A percentile compares a stretch with the other conserved stretches of the same genome.
Conservation (phyloP, 805 yeast genomes). For the Clavispora phyllophila region DNA sequence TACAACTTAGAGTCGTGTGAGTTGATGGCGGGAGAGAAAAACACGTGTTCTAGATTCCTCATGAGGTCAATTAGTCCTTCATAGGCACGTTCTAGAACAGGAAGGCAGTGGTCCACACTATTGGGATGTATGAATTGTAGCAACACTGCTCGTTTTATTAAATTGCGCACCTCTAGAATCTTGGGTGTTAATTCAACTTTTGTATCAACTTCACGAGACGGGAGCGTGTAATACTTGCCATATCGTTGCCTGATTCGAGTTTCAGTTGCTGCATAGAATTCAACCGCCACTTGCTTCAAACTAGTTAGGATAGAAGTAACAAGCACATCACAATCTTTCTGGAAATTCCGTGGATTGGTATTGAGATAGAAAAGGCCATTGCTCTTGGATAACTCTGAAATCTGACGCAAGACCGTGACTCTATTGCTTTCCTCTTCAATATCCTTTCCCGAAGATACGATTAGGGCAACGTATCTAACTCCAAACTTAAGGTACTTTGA, state of each 20-base stretch:
- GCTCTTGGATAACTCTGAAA: constrained; percentile 26
- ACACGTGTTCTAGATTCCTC: constrained; percentile 10
- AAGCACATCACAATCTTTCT: constrained; percentile 27
- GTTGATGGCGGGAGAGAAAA: constrained; percentile 9
- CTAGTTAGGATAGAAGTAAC: constrained; percentile 27
- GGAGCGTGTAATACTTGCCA: constrained; percentile 34
- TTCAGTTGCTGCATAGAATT: constrained; percentile 32
- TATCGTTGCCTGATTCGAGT: constrained; percentile 27
- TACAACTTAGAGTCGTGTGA: constrained; percentile 28
- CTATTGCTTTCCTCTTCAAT: constrained; percentile 16
- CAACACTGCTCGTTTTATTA: constrained; percentile 32
- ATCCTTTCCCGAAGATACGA: constrained; percentile 16
- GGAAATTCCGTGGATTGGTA: constrained; percentile 8
- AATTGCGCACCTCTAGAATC: constrained; percentile 34
- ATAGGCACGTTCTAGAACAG: constrained; percentile 30
- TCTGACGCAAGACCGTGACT: constrained; percentile 20
- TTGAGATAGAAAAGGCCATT: constrained; percentile 27
- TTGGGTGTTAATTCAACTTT: constrained; percentile 29
- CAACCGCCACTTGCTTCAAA: constrained; percentile 24
- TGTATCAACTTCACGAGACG: constrained; percentile 23
- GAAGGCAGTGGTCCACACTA: constrained; percentile 26
- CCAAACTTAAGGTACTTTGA: constrained; percentile 6
- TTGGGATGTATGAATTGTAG: constrained; percentile 29
- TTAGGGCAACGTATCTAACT: constrained; percentile 19
- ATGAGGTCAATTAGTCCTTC: constrained; percentile 25